phyloP scores from a whole-genome alignment of 1,139 yeast species.

The Yamadazyma sp. region DNA sequence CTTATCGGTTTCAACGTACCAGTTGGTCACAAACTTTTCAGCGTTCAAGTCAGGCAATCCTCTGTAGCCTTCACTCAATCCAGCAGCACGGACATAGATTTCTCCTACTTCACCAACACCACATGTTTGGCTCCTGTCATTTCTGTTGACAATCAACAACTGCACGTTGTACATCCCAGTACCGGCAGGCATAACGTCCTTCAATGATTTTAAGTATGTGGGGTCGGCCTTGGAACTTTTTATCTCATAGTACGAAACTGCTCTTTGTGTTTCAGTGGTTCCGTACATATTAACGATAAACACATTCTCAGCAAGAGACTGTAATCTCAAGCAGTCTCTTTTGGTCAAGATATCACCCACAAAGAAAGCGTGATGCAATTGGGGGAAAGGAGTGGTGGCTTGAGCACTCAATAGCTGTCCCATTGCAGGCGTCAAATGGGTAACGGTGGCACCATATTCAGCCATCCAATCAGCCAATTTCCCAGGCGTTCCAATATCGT shows the following conservation, averaged over 20 bases:
- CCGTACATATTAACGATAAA: conserved; percentile 97
- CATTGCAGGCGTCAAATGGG: conserved; percentile 99
- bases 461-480: conserved; percentile 97
- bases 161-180: conserved; percentile 96
- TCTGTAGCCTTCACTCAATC: conserved; percentile 94
- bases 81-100: conserved; percentile 96
- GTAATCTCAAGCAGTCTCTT: conserved; percentile 92
- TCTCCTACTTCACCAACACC: conserved; percentile 99
- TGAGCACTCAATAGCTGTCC: conserved; percentile 96
- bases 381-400: conserved; percentile 85
- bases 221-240: conserved; percentile 71
- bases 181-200: conserved; percentile 98
- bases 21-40: conserved; percentile 83
- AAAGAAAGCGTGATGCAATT: conserved; percentile 92
- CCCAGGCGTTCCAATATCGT: conserved; percentile 98
- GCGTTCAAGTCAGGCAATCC: conserved; percentile 86
- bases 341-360: conserved; percentile 97
- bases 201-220: conserved; percentile 74
- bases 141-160: conserved; percentile 86
- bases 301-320: conserved; percentile 87
- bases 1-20: conserved; percentile 70
- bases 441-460: conserved; percentile 85
- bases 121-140: conserved; percentile 84
- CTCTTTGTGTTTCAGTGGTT: conserved; percentile 97
- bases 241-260: conserved; percentile 92